These are phyloP conservation scores for Tricholoma sp. DNA, from an alignment of 768 basidiomycete genomes.

Conservation along the genomic window DNA sequence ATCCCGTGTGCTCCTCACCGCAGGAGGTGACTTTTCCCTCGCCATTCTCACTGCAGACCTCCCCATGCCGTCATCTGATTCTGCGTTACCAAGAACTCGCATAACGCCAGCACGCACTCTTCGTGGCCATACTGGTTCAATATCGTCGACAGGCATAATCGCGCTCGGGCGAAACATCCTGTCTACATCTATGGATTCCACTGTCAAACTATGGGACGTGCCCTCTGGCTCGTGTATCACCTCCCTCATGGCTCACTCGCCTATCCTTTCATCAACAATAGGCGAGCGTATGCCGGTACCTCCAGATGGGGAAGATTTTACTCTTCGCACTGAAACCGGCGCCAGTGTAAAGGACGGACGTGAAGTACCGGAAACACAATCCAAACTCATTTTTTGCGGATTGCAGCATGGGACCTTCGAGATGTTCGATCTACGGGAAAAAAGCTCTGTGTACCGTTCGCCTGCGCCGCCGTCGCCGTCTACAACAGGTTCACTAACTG, in stretches of 20 bases:
- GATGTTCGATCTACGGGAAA: conserved; percentile 48
- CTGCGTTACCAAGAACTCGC: conserved; percentile 22
- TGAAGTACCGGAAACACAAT: conserved; percentile 41
- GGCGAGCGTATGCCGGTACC: conserved; percentile 30
- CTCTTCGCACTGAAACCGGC: background rate
- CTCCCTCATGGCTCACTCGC: conserved; percentile 36
- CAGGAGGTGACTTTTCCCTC: conserved; percentile 63
- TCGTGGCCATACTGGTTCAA: conserved; percentile 57
- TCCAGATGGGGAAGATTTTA: background rate
- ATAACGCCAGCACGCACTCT: conserved; percentile 56
- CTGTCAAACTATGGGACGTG: conserved; percentile 71
- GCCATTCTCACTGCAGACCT: conserved; percentile 60
- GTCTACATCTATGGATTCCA: conserved; percentile 64
- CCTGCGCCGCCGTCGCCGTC: conserved; percentile 13
- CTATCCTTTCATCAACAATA: conserved; percentile 40
- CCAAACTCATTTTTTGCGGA: conserved; percentile 49
- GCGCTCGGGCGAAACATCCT: conserved; percentile 63
- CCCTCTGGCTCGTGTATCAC: conserved; percentile 44
- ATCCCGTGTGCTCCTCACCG: conserved; percentile 63
- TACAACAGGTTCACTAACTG: conserved; percentile 22
- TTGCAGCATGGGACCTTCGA: conserved; percentile 53
- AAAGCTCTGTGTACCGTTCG: conserved; percentile 23
- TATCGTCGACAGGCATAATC: conserved; percentile 63
- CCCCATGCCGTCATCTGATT: conserved; percentile 15
- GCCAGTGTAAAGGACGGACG: conserved; percentile 20